Percentiles rank a stretch among this genome's conserved stretches.
Conservation (phyloP, 345 rosid genomes). For the Rhodamnia argentea region DNA sequence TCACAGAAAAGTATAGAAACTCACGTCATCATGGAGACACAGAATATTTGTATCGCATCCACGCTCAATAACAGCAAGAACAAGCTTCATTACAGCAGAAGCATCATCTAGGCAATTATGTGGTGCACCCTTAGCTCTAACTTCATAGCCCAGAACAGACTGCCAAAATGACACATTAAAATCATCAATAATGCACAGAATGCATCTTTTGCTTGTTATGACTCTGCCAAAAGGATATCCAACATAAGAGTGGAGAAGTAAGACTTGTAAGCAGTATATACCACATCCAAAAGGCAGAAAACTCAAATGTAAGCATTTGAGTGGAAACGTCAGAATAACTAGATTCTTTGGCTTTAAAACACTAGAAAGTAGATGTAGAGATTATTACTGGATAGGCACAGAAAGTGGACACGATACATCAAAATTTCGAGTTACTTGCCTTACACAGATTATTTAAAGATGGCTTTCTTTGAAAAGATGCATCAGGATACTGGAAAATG, state of each 20-base stretch:
- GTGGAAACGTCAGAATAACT: background rate
- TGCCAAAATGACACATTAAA: conserved; percentile 9
- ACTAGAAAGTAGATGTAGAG: background rate
- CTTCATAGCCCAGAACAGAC: conserved; percentile 57
- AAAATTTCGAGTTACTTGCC: conserved; percentile 29
- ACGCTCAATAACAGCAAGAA: conserved; percentile 52
- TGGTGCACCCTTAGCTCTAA: conserved; percentile 51
- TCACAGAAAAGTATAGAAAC: conserved; percentile 5
- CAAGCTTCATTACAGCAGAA: conserved; percentile 77
- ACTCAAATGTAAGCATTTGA: background rate
- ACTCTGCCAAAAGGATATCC: background rate
- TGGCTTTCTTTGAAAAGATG: conserved; percentile 19
- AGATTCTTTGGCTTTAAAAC: background rate
- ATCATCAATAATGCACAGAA: background rate
- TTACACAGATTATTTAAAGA: conserved; percentile 73
- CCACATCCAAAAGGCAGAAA: background rate
- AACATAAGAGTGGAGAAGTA: background rate
- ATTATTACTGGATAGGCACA: background rate
- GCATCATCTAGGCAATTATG: conserved; percentile 88
- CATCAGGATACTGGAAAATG: conserved; percentile 43
- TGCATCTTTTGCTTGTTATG: background rate
- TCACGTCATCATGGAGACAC: conserved; percentile 31
- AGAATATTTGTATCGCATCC: conserved; percentile 31
- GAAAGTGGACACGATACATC: background rate
- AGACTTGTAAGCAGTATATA: background rate